phyloP scores from a whole-genome alignment of 2,329 filamentous ascomycete genomes.

The Thielaviopsis euricoi region DNA sequence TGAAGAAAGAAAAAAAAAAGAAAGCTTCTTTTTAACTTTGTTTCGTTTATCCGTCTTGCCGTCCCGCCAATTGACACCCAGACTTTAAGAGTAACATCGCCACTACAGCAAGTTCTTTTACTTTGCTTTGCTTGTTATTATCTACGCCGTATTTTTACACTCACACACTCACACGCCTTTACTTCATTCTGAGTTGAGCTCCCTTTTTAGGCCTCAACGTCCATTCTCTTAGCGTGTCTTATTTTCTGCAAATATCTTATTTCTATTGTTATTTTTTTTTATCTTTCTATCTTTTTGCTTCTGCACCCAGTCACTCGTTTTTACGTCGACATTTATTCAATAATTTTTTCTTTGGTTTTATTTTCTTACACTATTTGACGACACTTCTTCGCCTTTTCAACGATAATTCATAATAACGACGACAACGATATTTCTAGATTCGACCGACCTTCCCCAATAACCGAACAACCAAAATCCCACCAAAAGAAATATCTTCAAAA shows the following conservation, averaged over 20 bases:
- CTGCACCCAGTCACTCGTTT: neutral
- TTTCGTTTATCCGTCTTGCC: neutral
- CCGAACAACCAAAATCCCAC: neutral
- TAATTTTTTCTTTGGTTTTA: conserved; percentile 10
- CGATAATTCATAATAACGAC: neutral
- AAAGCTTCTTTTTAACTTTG: neutral
- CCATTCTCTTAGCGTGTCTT: conserved; percentile 8
- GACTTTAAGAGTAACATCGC: neutral
- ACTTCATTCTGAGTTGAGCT: conserved; percentile 4
- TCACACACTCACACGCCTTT: neutral
- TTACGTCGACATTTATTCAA: neutral
- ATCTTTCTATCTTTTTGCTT: neutral
- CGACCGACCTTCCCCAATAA: neutral
- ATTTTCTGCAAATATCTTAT: neutral
- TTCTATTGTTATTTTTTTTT: too few species aligned
- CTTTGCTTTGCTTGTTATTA: neutral
- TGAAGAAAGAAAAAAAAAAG: neutral
- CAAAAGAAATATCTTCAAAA: neutral
- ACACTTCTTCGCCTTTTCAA: neutral
- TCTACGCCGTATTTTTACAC: too few species aligned
- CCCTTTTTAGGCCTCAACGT: conserved; percentile 7
- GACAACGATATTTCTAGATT: neutral
- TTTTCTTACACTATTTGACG: conserved; percentile 2
- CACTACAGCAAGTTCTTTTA: neutral
- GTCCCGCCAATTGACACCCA: neutral